These are phyloP conservation scores for Chlorencoelia australis DNA, from an alignment of 2,329 filamentous ascomycete genomes.

Conservation along the genomic window DNA sequence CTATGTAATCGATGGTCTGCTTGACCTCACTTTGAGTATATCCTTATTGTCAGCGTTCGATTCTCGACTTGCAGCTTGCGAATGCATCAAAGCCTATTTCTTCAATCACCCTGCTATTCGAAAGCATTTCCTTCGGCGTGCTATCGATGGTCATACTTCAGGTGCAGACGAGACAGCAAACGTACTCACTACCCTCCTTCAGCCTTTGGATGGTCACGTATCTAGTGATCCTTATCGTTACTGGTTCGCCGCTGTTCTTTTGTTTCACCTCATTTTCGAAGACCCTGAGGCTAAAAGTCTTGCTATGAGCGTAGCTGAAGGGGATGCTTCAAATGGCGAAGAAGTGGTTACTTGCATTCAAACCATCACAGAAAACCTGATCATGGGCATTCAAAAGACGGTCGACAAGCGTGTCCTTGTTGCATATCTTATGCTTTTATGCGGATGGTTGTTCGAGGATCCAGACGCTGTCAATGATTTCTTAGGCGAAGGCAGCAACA, in stretches of 20 bases:
- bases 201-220: slow-evolving; percentile 49
- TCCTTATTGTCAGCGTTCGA: slow-evolving; percentile 61
- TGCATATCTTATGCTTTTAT: slow-evolving; percentile 81
- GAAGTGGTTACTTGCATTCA: slow-evolving; percentile 94
- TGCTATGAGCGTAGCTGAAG: slow-evolving; percentile 76
- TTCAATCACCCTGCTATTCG: slow-evolving; percentile 71
- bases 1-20: slow-evolving; percentile 87
- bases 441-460: slow-evolving; percentile 87
- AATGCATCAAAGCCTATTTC: slow-evolving; percentile 91
- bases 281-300: slow-evolving; percentile 68
- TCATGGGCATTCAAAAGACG: slow-evolving; percentile 63
- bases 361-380: slow-evolving; percentile 74
- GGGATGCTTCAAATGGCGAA: slow-evolving; percentile 79
- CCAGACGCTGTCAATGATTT: slow-evolving; percentile 88
- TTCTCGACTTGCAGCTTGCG: slow-evolving; percentile 72
- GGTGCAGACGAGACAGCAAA: slow-evolving; percentile 79
- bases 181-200: slow-evolving; percentile 72
- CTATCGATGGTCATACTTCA: slow-evolving; percentile 75
- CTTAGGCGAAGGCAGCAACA: slow-evolving; percentile 78
- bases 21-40: slow-evolving; percentile 69
- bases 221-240: slow-evolving; percentile 71
- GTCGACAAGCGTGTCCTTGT: slow-evolving; percentile 72
- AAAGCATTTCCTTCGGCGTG: slow-evolving; percentile 74
- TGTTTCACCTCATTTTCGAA: slow-evolving; percentile 78
- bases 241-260: slow-evolving; percentile 82